Conservation (phyloP, 1,284 basidiomycete species). For the Apiotrichum gamsii region DNA sequence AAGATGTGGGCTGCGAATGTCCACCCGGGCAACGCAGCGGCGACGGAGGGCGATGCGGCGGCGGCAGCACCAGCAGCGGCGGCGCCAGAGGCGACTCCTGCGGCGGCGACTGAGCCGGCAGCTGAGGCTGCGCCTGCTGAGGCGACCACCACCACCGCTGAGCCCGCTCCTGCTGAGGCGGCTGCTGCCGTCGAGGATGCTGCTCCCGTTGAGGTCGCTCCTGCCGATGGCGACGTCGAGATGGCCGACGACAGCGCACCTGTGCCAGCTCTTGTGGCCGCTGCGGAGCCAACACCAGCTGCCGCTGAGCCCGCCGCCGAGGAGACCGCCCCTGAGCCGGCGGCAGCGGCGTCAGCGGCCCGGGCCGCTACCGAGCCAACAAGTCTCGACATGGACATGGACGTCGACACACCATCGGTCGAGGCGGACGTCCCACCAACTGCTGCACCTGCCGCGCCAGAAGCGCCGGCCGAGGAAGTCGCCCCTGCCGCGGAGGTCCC, state of each 20-base stretch:
- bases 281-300: too few relatives aligned
- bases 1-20: slow-evolving; percentile 17
- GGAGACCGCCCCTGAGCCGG: too few relatives aligned
- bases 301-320: too few relatives aligned
- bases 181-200: background rate
- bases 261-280: too few relatives aligned
- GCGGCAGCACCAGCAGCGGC: background rate
- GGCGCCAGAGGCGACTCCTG: background rate
- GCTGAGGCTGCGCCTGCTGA: background rate
- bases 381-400: too few relatives aligned
- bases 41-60: background rate
- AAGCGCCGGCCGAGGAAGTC: too few relatives aligned
- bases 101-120: background rate
- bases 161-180: background rate
- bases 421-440: too few relatives aligned
- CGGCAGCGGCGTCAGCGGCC: too few relatives aligned
- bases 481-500: too few relatives aligned
- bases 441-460: too few relatives aligned
- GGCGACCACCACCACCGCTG: background rate
- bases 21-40: slow-evolving; percentile 1
- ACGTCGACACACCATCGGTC: too few relatives aligned
- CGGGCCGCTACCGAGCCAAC: too few relatives aligned
- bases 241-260: slow-evolving; percentile 10
- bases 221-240: slow-evolving; percentile 15
- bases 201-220: background rate